Evolutionary conservation across 805 yeast species (phyloP), one percentile per base, ranked within the genome.

Genomic region (Brettanomyces naardenensis): DNA sequence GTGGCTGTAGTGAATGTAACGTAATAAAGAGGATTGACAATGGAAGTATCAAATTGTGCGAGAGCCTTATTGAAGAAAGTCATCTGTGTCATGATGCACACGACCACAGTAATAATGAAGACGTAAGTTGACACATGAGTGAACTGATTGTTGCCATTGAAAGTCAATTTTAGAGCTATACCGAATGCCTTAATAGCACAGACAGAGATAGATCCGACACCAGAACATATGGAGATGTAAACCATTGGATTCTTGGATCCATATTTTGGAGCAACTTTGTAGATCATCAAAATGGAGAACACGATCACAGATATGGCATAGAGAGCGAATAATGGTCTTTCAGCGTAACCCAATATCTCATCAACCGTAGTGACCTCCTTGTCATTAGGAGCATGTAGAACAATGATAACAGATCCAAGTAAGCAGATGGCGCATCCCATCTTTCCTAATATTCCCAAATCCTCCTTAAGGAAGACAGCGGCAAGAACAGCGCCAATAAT

Each of bases 171-270:
- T 53, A 87, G 67, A 1, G 95, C 95, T 49, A 87, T 82, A 26
- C 96, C 96, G 62, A 87, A 87, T 1, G 95, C 95, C 64, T 87
- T 87, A 62, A 87, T 88, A 20, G 94, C 69, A 83, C 89, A 88
- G 38, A 87, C 95, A 4, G 92, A 80, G 36, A 87, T 81, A 3
- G 95, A 84, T 2, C 96, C 96, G 39, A 86, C 95, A 2, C 86
- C 68, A 2, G 95, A 83, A 61, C 96, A 87, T 52, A 87, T 86
- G 6, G 94, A 82, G 47, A 87, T 78, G 65, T 87, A 87, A 45
- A 87, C 79, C 81, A 87, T 80, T 31, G 96, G 95, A 55, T 83
- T 83, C 48, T 75, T 72, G 35, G 75, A 67, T 15, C 96, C 96
- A 47, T 84, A 75, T 41, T 66, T 65, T 26, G 95, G 95, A 13